Evolutionary conservation across 2,329 filamentous ascomycete genomes (phyloP).

Genomic region (Triangularia verruculosa): DNA sequence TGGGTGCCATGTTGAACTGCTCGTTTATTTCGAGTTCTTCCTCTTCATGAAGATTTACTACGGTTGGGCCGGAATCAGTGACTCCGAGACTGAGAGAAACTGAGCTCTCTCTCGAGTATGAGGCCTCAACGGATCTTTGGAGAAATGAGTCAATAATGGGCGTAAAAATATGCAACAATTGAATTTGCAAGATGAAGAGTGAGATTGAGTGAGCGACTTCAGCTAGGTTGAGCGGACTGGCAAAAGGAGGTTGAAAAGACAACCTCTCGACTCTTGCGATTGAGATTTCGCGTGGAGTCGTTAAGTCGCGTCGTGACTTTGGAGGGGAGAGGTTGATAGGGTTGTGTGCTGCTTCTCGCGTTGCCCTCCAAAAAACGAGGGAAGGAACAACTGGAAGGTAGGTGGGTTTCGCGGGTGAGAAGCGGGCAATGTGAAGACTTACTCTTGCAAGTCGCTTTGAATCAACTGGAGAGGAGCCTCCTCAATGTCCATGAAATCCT

Average conservation of each 20-base stretch:
- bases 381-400: not conserved
- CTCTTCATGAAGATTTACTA: constrained; percentile 20
- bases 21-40: constrained; percentile 2
- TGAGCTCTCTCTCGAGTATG: constrained; percentile 6
- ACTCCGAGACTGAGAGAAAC: not conserved
- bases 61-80: constrained; percentile 13
- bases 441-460: constrained; percentile 27
- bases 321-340: not conserved
- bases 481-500: constrained; percentile 3
- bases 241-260: not conserved
- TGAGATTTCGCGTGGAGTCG: not conserved
- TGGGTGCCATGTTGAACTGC: constrained; percentile 1
- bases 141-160: constrained; percentile 4
- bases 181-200: not conserved
- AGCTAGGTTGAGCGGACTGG: not conserved
- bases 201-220: not conserved
- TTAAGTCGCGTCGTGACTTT: not conserved
- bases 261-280: not conserved
- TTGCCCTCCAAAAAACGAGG: not conserved
- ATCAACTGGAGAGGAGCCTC: constrained; percentile 16
- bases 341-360: not conserved
- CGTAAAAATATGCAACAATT: not conserved
- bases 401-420: not conserved
- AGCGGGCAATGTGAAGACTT: constrained; percentile 9
- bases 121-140: constrained; percentile 14